Conservation (phyloP, 2,329 filamentous ascomycete species). For the Alternaria alternata region DNA sequence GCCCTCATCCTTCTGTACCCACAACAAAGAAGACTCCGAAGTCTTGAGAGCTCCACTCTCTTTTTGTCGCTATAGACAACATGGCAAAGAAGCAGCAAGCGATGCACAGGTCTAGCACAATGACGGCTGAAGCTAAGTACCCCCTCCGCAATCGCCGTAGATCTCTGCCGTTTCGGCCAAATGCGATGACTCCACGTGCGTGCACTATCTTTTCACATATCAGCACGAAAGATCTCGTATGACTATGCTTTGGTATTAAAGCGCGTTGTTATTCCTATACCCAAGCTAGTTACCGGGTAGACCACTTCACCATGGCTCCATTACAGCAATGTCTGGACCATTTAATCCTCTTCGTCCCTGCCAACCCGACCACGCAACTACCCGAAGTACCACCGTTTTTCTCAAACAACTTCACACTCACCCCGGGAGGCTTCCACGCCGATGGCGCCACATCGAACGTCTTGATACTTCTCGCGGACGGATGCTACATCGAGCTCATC, state of each 20-base stretch:
- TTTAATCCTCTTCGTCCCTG: conserved; percentile 69
- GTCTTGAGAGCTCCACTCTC: not conserved
- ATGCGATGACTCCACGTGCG: not conserved
- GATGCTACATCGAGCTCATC: conserved; percentile 72
- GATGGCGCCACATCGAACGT: conserved; percentile 69
- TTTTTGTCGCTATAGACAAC: too few species aligned
- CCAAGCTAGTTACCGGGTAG: too few species aligned
- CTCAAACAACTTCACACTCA: conserved; percentile 64
- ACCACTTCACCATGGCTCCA: not conserved
- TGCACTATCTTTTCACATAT: not conserved
- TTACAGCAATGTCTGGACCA: conserved; percentile 63
- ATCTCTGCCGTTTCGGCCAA: not conserved
- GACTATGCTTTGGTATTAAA: not conserved
- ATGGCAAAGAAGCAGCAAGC: not conserved
- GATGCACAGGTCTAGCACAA: not conserved
- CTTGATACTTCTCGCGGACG: conserved; percentile 69
- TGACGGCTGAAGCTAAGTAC: not conserved
- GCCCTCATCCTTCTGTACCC: not conserved
- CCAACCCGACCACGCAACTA: conserved; percentile 58
- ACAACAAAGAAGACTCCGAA: not conserved
- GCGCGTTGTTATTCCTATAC: too few species aligned
- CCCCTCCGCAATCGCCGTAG: not conserved
- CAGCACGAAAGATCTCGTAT: not conserved
- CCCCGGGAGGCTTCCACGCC: conserved; percentile 68
- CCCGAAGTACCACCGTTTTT: conserved; percentile 57